Evolutionary conservation across 495 filamentous ascomycete species (phyloP), one percentile per base, ranked within the genome.

Genomic region (Penicillium verhagenii): DNA sequence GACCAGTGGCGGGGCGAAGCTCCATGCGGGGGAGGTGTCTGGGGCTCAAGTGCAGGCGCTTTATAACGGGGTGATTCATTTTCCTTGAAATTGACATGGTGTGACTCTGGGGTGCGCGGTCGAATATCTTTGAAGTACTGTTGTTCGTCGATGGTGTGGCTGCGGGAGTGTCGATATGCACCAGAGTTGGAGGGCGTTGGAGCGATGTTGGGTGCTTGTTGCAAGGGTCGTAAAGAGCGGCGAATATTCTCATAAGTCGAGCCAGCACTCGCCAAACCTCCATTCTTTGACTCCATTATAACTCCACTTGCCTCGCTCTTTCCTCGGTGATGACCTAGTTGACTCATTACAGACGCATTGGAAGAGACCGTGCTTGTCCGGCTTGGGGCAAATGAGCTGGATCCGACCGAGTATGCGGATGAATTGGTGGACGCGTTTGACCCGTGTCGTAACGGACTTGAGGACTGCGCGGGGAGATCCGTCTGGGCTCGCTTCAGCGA

Each of bases 391-490:
- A 84, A 87, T 1, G 79, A 75, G 57, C 81, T 84, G 14, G 89
- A 91, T 31, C 72, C 77, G 59, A 82, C 74, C 10, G 90, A 91
- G 66, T 91, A 92, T 19, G 83, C 79, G 0, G 90, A 92, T 16
- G 91, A 96, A 52, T 76, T 82, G 5, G 87, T 89, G 11, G 91
- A 94, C 20, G 88, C 85, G 48, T 80, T 92, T 6, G 91, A 96
- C 23, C 82, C 80, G 65, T 93, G 86, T 52, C 91, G 81, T 53
- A 82, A 66, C 10, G 83, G 86, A 63, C 81, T 87, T 63, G 77
- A 83, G 61, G 72, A 70, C 47, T 80, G 70, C 33, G 75, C 64
- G 7, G 76, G 63, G 58, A 88, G 76, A 64, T 89, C 87, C 68
- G 84, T 86, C 61, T 87, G 81, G 56, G 84, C 75, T 72, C 85